A percentile compares a stretch with the other conserved stretches of the same genome.
Conservation (phyloP, 495 filamentous ascomycete species). For the Tuber brumale region DNA sequence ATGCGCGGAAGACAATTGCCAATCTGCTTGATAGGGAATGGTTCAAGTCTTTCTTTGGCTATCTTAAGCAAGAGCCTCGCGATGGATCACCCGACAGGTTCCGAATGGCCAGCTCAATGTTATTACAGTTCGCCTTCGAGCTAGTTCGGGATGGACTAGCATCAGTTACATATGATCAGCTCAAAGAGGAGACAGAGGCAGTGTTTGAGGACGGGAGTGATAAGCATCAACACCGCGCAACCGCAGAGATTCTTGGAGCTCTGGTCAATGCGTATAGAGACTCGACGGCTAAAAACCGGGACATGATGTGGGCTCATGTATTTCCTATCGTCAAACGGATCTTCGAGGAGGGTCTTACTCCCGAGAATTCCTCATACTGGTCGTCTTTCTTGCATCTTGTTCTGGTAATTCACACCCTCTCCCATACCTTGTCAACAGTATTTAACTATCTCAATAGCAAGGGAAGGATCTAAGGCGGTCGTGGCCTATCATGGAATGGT, state of each 20-base stretch:
- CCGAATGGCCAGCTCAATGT: conserved; percentile 72
- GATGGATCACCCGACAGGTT: conserved; percentile 80
- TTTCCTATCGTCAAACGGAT: conserved; percentile 83
- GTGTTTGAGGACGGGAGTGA: conserved; percentile 89
- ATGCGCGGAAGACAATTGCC: conserved; percentile 73
- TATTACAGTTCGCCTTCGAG: conserved; percentile 83
- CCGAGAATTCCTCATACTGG: conserved; percentile 93
- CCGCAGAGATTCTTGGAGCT: conserved; percentile 85
- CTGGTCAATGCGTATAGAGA: conserved; percentile 70
- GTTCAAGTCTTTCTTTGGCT: conserved; percentile 82
- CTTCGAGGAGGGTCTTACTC: conserved; percentile 81
- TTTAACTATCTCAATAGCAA: conserved; percentile 43
- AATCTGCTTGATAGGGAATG: conserved; percentile 70
- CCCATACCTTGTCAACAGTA: background rate
- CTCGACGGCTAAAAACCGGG: conserved; percentile 58
- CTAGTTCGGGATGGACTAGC: conserved; percentile 71
- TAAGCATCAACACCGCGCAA: conserved; percentile 96
- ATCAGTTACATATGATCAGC: conserved; percentile 72
- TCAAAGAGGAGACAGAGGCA: conserved; percentile 65
- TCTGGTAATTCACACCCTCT: conserved; percentile 47
- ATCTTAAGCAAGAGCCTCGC: conserved; percentile 92
- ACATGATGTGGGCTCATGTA: conserved; percentile 75
- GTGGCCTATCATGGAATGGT: conserved; percentile 77
- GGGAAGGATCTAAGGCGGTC: conserved; percentile 79
- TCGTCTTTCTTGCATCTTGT: conserved; percentile 84